Base-by-base conservation (phyloP, 805 yeast species). In the Kazachstania taianensis region DNA sequence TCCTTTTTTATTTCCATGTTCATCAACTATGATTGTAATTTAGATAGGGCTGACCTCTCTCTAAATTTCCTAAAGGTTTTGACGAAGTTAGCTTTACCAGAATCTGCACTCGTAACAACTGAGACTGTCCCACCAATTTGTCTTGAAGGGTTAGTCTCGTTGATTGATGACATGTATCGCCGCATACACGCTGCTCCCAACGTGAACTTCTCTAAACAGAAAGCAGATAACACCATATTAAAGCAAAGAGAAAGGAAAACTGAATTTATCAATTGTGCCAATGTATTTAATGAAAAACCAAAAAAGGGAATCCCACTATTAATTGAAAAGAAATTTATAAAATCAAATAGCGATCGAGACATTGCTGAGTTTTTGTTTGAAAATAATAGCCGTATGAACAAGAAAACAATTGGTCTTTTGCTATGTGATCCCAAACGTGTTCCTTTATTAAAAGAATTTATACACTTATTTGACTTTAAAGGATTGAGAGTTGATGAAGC, bases 81-180 rank as follows among this genome's bases (percentile, higher is more conserved):
- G 36, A 76, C 94, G 36, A 72, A 80, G 35, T 63, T 86, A 22
- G 78, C 96, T 0, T 70, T 84, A 30, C 94, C 97, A 0, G 94
- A 86, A 51, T 72, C 89, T 8, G 94, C 96, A 0, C 48, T 69
- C 7, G 65, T 70, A 47, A 78, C 94, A 0, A 82, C 95, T 0
- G 83, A 81, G 27, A 79, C 73, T 49, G 94, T 89, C 1, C 97
- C 98, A 1, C 96, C 97, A 0, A 71, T 86, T 6, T 89, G 97
- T 49, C 64, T 92, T 35, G 97, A 92, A 49, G 94, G 96, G 1
- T 57, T 92, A 3, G 63, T 89, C 16, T 70, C 82, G 2, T 75
- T 81, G 38, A 65, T 87, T 28, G 72, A 74, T 39, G 77, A 78
- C 12, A 64, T 83, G 31, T 69, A 72, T 44, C 73, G 51, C 52